These are phyloP conservation scores for Marchantia paleacea DNA, from an alignment of 225 moss, liverwort and hornwort genomes.

Conservation along the genomic window DNA sequence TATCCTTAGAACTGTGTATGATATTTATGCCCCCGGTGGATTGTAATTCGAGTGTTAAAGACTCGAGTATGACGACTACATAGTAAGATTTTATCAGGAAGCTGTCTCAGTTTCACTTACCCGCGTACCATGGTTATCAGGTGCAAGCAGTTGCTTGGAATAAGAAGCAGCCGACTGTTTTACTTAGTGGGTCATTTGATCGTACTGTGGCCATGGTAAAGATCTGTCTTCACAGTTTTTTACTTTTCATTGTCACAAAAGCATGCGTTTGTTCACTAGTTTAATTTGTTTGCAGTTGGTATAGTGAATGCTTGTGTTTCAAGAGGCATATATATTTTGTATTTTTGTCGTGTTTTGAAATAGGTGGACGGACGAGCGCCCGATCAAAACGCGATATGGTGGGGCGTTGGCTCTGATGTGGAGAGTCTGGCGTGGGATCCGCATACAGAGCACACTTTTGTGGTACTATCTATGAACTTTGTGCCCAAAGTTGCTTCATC, in stretches of 20 bases:
- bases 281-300: background rate
- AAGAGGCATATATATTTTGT: too few relatives aligned
- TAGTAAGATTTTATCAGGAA: background rate
- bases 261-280: background rate
- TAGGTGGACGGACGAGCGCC: constrained; percentile 85
- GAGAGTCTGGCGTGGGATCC: constrained; percentile 88
- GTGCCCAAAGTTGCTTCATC: background rate
- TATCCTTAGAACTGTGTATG: too few relatives aligned
- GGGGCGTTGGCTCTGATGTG: constrained; percentile 85
- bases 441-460: constrained; percentile 60
- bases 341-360: background rate
- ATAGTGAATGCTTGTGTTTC: background rate
- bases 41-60: background rate
- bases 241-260: background rate
- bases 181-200: constrained; percentile 93
- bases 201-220: constrained; percentile 67
- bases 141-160: constrained; percentile 95
- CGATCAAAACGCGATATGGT: constrained; percentile 69
- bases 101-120: background rate
- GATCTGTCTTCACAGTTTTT: background rate
- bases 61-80: background rate
- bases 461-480: constrained; percentile 27
- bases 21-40: background rate
- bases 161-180: constrained; percentile 71
- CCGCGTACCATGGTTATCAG: constrained; percentile 13